These are phyloP conservation scores for Monsonia emarginata DNA, from an alignment of 441 rosid genomes.

Conservation along the genomic window DNA sequence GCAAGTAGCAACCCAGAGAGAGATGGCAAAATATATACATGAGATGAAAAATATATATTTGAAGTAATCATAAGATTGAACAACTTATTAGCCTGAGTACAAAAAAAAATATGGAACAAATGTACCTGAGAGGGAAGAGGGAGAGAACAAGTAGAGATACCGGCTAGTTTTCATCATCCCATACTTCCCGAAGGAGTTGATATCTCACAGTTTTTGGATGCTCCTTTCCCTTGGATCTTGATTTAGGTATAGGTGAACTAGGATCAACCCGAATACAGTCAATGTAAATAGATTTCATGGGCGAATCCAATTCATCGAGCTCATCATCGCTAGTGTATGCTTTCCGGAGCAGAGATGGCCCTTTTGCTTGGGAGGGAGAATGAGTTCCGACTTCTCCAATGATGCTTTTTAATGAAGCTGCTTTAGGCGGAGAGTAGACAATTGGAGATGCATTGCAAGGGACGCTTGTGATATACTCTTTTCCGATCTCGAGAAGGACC, in stretches of 20 bases:
- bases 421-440: constrained; percentile 49
- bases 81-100: neutral
- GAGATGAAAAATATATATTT: neutral
- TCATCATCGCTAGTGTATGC: constrained; percentile 83
- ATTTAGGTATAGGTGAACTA: constrained; percentile 27
- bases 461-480: constrained; percentile 33
- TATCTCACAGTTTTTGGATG: constrained; percentile 52
- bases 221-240: constrained; percentile 36
- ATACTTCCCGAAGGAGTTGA: constrained; percentile 65
- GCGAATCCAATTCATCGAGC: constrained; percentile 79
- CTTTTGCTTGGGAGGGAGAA: constrained; percentile 40
- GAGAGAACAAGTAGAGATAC: neutral
- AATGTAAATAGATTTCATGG: constrained; percentile 45
- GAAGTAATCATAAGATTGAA: neutral
- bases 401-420: constrained; percentile 34
- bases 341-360: constrained; percentile 54
- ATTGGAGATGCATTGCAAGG: constrained; percentile 62
- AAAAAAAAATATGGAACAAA: neutral
- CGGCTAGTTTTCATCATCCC: constrained; percentile 26
- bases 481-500: constrained; percentile 36
- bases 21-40: too few species aligned
- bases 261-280: constrained; percentile 32
- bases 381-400: constrained; percentile 44
- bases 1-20: too few species aligned
- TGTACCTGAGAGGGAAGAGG: neutral